These are phyloP conservation scores for Anthoceros angustus DNA, from an alignment of 225 moss, liverwort and hornwort genomes.

Conservation along the genomic window DNA sequence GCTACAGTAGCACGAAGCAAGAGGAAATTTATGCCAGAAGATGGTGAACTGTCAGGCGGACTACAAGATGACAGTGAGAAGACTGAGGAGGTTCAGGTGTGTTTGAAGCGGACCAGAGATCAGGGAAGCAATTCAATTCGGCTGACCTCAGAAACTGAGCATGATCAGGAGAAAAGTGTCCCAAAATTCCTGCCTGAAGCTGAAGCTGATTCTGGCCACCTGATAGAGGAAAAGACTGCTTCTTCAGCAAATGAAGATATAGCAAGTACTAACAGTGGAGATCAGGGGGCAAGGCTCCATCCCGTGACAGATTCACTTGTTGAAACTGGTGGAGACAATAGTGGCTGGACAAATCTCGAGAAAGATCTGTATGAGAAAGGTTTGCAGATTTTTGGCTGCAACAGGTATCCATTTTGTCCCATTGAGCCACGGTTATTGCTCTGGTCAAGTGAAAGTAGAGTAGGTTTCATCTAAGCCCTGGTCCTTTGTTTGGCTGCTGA, in stretches of 20 bases:
- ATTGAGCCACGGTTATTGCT: neutral
- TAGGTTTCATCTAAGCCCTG: neutral
- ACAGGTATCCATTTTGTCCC: constrained; percentile 7
- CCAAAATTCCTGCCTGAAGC: neutral
- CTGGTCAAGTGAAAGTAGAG: neutral
- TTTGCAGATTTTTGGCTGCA: constrained; percentile 27
- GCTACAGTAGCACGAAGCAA: neutral
- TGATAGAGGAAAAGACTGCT: neutral
- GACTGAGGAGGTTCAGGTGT: neutral
- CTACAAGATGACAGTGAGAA: neutral
- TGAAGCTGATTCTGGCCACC: neutral
- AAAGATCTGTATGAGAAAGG: constrained; percentile 27
- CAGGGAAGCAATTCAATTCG: neutral
- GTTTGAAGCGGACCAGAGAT: neutral
- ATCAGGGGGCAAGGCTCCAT: neutral
- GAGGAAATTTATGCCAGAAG: neutral
- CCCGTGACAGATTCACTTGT: neutral
- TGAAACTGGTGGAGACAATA: neutral
- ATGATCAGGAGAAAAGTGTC: neutral
- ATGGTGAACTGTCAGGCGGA: neutral
- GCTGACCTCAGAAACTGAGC: neutral
- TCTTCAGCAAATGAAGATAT: constrained; percentile 1
- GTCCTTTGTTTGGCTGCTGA: neutral
- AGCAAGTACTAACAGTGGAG: neutral
- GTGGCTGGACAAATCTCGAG: constrained; percentile 17